These are phyloP conservation scores for Aureobasidium melanogenum DNA, from an alignment of 2,329 filamentous ascomycete genomes.

Conservation along the genomic window DNA sequence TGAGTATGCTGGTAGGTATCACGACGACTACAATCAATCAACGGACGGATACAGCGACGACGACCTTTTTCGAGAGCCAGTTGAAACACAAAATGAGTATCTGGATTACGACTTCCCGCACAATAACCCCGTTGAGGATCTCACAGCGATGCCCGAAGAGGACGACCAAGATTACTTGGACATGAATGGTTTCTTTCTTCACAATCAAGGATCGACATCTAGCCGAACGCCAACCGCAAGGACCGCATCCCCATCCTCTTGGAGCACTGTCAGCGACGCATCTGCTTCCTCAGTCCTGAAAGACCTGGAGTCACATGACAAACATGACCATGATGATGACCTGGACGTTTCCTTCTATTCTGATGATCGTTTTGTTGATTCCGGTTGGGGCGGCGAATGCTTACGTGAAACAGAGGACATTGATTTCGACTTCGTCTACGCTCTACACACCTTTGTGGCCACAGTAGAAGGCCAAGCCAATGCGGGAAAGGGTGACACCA, in stretches of 20 bases:
- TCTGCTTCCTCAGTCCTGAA: conserved; percentile 11
- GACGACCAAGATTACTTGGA: conserved; percentile 15
- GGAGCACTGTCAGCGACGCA: conserved; percentile 21
- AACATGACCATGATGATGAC: conserved; percentile 48
- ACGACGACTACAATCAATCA: conserved; percentile 11
- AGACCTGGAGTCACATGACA: conserved; percentile 21
- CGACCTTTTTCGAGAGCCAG: not conserved
- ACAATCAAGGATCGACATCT: conserved; percentile 34
- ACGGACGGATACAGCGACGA: not conserved
- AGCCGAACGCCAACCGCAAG: conserved; percentile 17
- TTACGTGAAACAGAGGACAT: conserved; percentile 96
- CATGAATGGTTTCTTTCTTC: conserved; percentile 32
- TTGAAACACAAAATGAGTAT: not conserved
- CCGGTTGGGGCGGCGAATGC: conserved; percentile 68
- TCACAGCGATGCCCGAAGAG: not conserved
- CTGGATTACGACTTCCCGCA: not conserved
- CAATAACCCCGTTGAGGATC: not conserved
- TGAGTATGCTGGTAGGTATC: conserved; percentile 35
- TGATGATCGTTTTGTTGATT: conserved; percentile 58
- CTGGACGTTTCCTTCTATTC: conserved; percentile 48
- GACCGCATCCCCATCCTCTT: conserved; percentile 26
- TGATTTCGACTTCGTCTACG: conserved; percentile 99
- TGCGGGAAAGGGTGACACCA: conserved; percentile 95
- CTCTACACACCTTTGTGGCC: conserved; percentile 92
- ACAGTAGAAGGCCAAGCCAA: conserved; percentile 98